Percentiles rank a stretch among this genome's conserved stretches.
Conservation (phyloP, 169 alveolate genomes). For the Plasmodium knowlesi region DNA sequence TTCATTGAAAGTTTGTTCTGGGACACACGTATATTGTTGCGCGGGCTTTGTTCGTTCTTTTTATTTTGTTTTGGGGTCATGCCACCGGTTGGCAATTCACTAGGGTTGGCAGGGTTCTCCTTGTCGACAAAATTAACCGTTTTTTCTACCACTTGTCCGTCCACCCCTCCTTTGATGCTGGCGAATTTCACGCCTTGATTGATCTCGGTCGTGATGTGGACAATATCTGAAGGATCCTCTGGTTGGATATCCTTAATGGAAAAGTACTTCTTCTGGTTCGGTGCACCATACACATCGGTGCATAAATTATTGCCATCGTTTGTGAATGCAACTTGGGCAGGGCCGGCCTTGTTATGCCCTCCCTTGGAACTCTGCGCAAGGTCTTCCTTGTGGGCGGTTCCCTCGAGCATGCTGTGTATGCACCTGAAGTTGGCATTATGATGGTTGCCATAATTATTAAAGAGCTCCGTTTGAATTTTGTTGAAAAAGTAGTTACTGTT, state of each 20-base stretch:
- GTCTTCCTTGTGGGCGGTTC: background rate
- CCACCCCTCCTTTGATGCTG: background rate
- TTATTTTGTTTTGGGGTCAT: background rate
- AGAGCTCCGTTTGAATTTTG: conserved; percentile 51
- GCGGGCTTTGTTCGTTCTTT: background rate
- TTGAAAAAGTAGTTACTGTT: conserved; percentile 53
- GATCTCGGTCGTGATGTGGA: background rate
- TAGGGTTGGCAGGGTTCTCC: background rate
- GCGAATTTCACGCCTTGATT: conserved; percentile 3
- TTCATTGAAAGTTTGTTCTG: background rate
- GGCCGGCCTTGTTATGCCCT: background rate
- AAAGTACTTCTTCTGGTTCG: background rate
- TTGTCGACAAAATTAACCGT: background rate
- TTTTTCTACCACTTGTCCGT: background rate
- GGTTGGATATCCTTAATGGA: conserved; percentile 30
- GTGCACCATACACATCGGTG: background rate
- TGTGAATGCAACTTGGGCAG: too few relatives aligned
- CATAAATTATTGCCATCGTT: background rate
- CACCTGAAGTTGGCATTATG: conserved; percentile 8
- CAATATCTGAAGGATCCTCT: background rate
- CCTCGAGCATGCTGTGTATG: conserved; percentile 4
- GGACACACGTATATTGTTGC: conserved; percentile 5
- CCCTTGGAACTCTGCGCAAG: background rate
- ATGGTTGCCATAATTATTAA: conserved; percentile 4
- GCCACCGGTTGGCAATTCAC: background rate